Base-by-base conservation (phyloP, 331 rosid species). In the Phaseolus coccineus region DNA sequence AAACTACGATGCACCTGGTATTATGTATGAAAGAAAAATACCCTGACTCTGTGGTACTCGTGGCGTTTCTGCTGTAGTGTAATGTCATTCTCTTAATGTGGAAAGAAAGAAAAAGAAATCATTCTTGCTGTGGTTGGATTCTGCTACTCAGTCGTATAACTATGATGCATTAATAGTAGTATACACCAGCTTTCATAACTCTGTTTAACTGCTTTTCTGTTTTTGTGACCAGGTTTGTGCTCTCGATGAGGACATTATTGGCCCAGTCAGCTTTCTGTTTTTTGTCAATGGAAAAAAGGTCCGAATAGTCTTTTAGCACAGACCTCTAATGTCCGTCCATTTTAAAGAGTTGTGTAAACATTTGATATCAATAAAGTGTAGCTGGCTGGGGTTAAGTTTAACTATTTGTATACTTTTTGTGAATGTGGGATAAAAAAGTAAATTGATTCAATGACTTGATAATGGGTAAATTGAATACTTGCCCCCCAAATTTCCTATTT, bases 181-280 rank as follows among this genome's bases (percentile, higher is more conserved):
- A 33, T 64, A n/a, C 30, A 14, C 27, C 19, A 14, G 40, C 59
- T 33, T 44, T 44, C 47, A 9, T 42, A 30, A 35, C 14, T 7
- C 40, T 51, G 56, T 75, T 67, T 80, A 76, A 89, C 71, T 81
- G 31, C 16, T 55, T 62, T 66, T 73, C 30, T 79, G 79, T 79
- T 61, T 58, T 22, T 85, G 76, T 75, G 81, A 47, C 44, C 93
- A 92, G 97, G 93, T 82, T 79, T 75, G 62, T 62, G 79, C 86
- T 42, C 42, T 76, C 53, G 65, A 82, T 71, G 50, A 74, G 81
- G 75, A 46, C 79, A 57, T 78, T 51, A 40, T 62, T 74, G 85
- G 71, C 67, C 70, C 79, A 7, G 33, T 69, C 72, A 61, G 39
- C 74, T 56, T 77, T 88, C 28, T 25, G 56, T 78, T 24, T 81